Base-by-base conservation (phyloP, 176 grass and related monocot species). In the Eremochloa ophiuroides region DNA sequence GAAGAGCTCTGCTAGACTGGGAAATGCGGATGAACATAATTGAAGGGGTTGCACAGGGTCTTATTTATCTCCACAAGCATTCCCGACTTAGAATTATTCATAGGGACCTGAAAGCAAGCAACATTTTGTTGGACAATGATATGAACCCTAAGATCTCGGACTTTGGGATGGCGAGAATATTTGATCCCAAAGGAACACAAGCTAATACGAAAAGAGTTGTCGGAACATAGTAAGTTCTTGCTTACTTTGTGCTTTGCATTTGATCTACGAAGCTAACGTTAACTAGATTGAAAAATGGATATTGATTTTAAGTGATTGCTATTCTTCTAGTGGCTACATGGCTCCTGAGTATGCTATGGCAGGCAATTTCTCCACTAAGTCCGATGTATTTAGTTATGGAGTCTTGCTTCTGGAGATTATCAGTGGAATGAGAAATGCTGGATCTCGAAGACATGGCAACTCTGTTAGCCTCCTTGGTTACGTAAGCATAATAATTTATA, bases 111-210 rank as follows among this genome's bases (percentile, higher is more conserved):
- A 93, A 93, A 61, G 73, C 87, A 48, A 90, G 91, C 78, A 93
- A 93, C 59, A 89, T 90, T 78, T 17, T 93, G 17, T 51, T 93
- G 31, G 87, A 93, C 5, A 48, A 11, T 47, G 82, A 93, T 67
- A 90, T 90, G 91, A 93, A 90, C 47, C 87, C 91, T 70, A 93
- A 90, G 62, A 93, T 93, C 20, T 93, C 91, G 2, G 87, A 93
- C 28, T 90, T 93, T 20, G 87, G 87, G 26, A 79, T 93, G 85
- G 87, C 82, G 8, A 79, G 73, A 90, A 93, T 93, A 87, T 90
- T 87, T 79, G 82, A 73, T 39, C 58, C 87, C 14, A 65, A 93
- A 74, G 78, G 83, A 79, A 87, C 66, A 69, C 53, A 90, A 71
- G 87, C 67, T 73, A 90, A 80, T 48, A 93, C 84, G 7, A 85